Percentiles rank a stretch among this genome's conserved stretches.
phyloP scores from a whole-genome alignment of 371 early-diverging fungal species.

The Rhizopus stolonifer region DNA sequence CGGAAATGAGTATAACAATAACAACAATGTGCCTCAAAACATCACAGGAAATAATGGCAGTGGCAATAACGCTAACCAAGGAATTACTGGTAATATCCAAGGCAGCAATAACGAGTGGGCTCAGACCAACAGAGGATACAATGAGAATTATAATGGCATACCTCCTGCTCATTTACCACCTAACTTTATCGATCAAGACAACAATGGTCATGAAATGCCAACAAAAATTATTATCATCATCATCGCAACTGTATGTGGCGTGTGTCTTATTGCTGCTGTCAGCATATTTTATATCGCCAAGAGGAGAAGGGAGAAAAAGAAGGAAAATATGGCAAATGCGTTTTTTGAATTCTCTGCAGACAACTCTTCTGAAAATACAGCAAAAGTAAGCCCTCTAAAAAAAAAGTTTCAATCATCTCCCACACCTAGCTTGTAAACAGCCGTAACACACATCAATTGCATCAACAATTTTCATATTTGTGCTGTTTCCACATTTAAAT shows the following conservation, averaged over 20 bases:
- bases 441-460: too few species aligned
- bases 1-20: too few species aligned
- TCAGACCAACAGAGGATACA: constrained; percentile 8
- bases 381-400: constrained; percentile 13
- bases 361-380: constrained; percentile 17
- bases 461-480: too few species aligned
- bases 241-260: constrained; percentile 18
- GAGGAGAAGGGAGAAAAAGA: constrained; percentile 27
- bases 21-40: too few species aligned
- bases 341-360: constrained; percentile 33
- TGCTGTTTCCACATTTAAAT: too few species aligned
- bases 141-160: constrained; percentile 1
- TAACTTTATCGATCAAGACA: background rate
- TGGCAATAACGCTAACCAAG: too few species aligned
- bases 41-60: too few species aligned
- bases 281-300: constrained; percentile 21
- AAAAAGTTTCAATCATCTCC: constrained; percentile 19
- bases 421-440: background rate
- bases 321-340: constrained; percentile 37
- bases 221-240: constrained; percentile 18
- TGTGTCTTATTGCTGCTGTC: constrained; percentile 19
- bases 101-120: constrained; percentile 2
- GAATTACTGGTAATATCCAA: too few species aligned
- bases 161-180: background rate
- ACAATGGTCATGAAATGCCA: constrained; percentile 1